Evolutionary conservation across 2,329 filamentous ascomycete species (phyloP).

Genomic region (Pyrenochaeta sp.): DNA sequence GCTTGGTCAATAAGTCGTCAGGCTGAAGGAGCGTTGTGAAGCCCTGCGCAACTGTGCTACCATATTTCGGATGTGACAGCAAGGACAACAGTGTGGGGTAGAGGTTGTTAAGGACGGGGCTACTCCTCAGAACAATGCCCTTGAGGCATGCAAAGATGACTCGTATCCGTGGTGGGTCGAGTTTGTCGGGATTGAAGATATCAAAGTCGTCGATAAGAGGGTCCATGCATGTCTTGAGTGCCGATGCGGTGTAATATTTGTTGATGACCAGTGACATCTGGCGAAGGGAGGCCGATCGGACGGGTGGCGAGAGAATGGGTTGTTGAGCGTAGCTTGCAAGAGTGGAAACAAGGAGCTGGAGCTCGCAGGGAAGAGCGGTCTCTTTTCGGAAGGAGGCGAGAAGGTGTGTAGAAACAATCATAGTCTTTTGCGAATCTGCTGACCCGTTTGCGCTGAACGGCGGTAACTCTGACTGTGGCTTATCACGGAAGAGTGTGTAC

Average conservation of each 20-base stretch:
- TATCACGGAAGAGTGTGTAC: constrained; percentile 60
- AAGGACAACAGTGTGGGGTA: constrained; percentile 59
- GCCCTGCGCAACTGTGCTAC: constrained; percentile 62
- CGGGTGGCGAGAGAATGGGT: constrained; percentile 32
- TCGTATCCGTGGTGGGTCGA: constrained; percentile 56
- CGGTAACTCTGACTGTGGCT: constrained; percentile 36
- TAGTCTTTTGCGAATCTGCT: constrained; percentile 53
- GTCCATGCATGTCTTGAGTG: constrained; percentile 52
- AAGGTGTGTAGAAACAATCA: constrained; percentile 66
- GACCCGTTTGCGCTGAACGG: constrained; percentile 43
- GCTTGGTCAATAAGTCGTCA: constrained; percentile 67
- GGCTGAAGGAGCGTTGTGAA: constrained; percentile 68
- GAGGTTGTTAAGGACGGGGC: constrained; percentile 53
- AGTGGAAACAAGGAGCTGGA: constrained; percentile 41
- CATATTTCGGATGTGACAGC: constrained; percentile 59
- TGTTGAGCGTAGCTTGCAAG: constrained; percentile 51
- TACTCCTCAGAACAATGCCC: constrained; percentile 66
- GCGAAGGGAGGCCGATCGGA: constrained; percentile 49
- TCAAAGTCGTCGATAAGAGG: constrained; percentile 46
- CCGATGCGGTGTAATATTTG: constrained; percentile 55
- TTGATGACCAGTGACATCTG: constrained; percentile 59
- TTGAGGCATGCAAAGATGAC: constrained; percentile 69
- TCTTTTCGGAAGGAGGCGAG: constrained; percentile 60
- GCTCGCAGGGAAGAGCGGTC: constrained; percentile 41
- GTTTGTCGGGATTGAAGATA: constrained; percentile 41